Percentiles rank a stretch among this genome's conserved stretches.
phyloP scores from a whole-genome alignment of 305 asterid genomes.

The Fraxinus sp. region DNA sequence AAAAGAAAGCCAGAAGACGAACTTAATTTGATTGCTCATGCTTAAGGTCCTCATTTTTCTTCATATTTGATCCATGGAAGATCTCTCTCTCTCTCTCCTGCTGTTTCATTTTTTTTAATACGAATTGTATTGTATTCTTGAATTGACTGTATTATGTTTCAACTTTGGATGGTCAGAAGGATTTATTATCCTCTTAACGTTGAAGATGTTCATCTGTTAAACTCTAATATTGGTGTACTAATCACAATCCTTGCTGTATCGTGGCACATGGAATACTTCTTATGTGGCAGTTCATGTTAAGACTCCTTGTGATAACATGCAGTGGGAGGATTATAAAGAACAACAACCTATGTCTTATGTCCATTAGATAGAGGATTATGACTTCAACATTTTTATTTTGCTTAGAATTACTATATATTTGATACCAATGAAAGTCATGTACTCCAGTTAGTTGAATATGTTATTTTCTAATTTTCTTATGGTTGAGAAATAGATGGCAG shows the following conservation, averaged over 20 bases:
- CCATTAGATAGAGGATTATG: not conserved
- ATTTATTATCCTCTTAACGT: not conserved
- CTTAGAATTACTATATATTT: not conserved
- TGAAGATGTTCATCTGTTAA: not conserved
- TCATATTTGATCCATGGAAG: constrained; percentile 7
- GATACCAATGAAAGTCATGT: constrained; percentile 1
- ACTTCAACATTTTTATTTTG: not conserved
- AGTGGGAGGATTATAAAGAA: not conserved
- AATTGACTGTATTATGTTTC: not conserved
- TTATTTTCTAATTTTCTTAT: not conserved
- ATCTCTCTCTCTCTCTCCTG: not conserved
- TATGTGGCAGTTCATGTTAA: not conserved
- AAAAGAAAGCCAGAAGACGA: not conserved
- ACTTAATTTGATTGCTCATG: not conserved
- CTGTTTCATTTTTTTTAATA: not conserved
- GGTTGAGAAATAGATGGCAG: constrained; percentile 8
- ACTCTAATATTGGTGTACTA: constrained; percentile 5
- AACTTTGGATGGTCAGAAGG: not conserved
- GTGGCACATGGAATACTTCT: not conserved
- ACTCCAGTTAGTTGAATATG: not conserved
- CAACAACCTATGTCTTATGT: not conserved
- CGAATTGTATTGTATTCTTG: not conserved
- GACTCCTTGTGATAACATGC: not conserved
- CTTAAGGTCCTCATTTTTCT: constrained; percentile 10
- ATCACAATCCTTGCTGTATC: not conserved